Evolutionary conservation across 1,284 basidiomycete genomes (phyloP).

Genomic region (Polyporus tsugae): DNA sequence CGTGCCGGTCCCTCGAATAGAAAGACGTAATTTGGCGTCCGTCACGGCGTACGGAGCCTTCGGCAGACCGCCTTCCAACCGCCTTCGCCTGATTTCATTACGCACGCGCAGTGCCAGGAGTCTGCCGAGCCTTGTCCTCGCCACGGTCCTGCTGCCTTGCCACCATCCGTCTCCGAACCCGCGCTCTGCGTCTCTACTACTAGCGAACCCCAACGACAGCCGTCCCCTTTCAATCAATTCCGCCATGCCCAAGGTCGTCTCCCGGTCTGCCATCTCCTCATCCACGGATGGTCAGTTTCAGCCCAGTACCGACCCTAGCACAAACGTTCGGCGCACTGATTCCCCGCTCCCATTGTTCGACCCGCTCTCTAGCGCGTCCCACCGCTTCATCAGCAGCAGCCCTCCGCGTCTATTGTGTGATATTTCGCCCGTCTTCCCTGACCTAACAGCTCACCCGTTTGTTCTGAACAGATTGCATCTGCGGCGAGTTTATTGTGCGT

Average conservation of each 20-base stretch:
- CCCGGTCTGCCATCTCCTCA: constrained; percentile 80
- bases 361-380: constrained; percentile 65
- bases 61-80: constrained; percentile 13
- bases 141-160: constrained; percentile 10
- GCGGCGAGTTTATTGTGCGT: constrained; percentile 85
- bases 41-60: constrained; percentile 10
- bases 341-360: constrained; percentile 20
- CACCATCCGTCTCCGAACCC: neutral
- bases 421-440: constrained; percentile 25
- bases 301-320: constrained; percentile 16
- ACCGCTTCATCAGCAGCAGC: constrained; percentile 81
- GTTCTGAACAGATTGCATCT: constrained; percentile 73
- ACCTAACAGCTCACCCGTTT: constrained; percentile 26
- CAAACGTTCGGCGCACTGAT: constrained; percentile 27
- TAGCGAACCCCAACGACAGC: too few relatives aligned
- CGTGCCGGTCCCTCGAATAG: constrained; percentile 15
- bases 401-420: constrained; percentile 81
- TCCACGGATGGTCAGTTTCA: constrained; percentile 73
- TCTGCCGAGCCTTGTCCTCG: constrained; percentile 9
- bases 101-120: constrained; percentile 8
- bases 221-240: neutral
- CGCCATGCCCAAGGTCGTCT: constrained; percentile 82
- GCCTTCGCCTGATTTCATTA: neutral
- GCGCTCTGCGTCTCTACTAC: neutral
- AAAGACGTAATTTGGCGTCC: constrained; percentile 13